Evolutionary conservation across 2,329 filamentous ascomycete genomes (phyloP).

Genomic region (Chrysoporthe cubensis): DNA sequence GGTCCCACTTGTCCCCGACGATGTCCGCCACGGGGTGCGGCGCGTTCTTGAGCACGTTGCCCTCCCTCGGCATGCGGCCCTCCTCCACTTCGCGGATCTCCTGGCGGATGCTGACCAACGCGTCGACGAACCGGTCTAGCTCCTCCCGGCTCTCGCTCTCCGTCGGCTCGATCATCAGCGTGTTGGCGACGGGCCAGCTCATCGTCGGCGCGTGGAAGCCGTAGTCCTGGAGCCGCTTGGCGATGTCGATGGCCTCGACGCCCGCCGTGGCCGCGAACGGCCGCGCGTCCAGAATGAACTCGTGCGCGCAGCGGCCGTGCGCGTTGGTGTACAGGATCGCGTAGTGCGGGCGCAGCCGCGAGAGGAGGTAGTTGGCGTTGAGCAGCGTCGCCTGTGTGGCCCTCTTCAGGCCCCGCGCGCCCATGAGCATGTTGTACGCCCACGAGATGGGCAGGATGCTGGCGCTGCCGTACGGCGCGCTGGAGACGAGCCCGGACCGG

Average conservation of each 20-base stretch:
- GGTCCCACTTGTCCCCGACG: conserved; percentile 75
- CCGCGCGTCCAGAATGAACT: conserved; percentile 92
- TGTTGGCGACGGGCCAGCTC: conserved; percentile 94
- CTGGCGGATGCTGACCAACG: conserved; percentile 80
- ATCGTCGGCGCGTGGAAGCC: conserved; percentile 97
- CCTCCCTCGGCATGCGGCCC: conserved; percentile 72
- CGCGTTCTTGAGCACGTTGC: conserved; percentile 86
- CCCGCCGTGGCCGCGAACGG: conserved; percentile 82
- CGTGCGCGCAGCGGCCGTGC: conserved; percentile 87
- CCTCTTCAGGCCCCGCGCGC: conserved; percentile 76
- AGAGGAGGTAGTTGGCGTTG: conserved; percentile 96
- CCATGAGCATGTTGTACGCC: conserved; percentile 96
- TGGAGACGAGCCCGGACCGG: conserved; percentile 74
- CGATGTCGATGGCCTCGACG: conserved; percentile 91
- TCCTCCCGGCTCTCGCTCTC: conserved; percentile 92
- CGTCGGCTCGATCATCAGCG: conserved; percentile 97
- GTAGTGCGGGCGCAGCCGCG: conserved; percentile 83
- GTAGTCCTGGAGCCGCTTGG: conserved; percentile 95
- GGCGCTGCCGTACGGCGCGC: conserved; percentile 84
- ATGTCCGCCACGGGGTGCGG: conserved; percentile 87
- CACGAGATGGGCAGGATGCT: conserved; percentile 93
- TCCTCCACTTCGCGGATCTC: conserved; percentile 87
- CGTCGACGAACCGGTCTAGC: conserved; percentile 90
- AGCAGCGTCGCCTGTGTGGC: conserved; percentile 92
- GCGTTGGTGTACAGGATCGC: conserved; percentile 92